Percentiles rank a stretch among this genome's conserved stretches.
Conservation (phyloP, 345 rosid species). For the Iberis pinnata region DNA sequence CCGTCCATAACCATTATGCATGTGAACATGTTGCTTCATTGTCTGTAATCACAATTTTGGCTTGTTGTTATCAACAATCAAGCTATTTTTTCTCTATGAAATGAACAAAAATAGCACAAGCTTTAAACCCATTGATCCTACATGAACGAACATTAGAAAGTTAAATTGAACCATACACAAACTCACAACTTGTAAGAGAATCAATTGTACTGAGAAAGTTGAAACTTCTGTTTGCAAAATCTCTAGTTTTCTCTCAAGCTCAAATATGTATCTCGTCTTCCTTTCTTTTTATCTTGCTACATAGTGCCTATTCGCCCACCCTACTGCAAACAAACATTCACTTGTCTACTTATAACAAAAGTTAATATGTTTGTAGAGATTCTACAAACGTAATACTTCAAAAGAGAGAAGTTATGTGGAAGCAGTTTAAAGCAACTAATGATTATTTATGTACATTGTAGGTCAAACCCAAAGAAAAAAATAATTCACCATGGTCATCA, state of each 20-base stretch:
- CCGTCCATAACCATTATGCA: constrained; percentile 99
- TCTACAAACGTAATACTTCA: too few relatives aligned
- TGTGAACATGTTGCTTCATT: constrained; percentile 80
- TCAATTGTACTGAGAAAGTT: constrained; percentile 76
- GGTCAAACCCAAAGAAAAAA: too few relatives aligned
- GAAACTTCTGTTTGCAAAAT: constrained; percentile 85
- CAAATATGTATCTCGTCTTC: constrained; percentile 88
- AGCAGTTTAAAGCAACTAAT: too few relatives aligned
- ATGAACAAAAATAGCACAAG: neutral
- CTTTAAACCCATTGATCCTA: neutral
- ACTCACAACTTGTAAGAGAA: constrained; percentile 66
- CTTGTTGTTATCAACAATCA: constrained; percentile 77
- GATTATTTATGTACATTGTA: too few relatives aligned
- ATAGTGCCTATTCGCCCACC: constrained; percentile 98
- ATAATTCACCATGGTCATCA: too few relatives aligned
- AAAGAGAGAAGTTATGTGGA: too few relatives aligned
- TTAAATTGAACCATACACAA: neutral
- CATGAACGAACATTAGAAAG: neutral
- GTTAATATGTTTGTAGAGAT: neutral
- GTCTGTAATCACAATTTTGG: constrained; percentile 81
- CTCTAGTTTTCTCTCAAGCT: constrained; percentile 86
- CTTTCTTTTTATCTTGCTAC: constrained; percentile 98
- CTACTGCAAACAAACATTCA: constrained; percentile 33
- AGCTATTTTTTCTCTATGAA: constrained; percentile 73
- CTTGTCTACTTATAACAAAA: too few relatives aligned